Evolutionary conservation across 306 rosid genomes (phyloP).

Genomic region (Cicer cuneatum): DNA sequence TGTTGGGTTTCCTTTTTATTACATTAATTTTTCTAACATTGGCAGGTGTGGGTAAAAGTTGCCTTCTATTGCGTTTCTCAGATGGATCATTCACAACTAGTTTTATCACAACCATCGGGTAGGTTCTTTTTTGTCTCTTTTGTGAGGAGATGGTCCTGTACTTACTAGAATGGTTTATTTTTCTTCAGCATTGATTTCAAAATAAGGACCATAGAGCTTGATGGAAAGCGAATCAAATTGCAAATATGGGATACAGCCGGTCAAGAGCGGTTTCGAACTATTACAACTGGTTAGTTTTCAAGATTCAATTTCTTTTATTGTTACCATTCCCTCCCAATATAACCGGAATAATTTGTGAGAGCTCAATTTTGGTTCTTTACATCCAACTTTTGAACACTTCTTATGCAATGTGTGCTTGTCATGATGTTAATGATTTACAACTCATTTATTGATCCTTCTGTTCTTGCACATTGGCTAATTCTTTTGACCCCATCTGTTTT

Average conservation of each 20-base stretch:
- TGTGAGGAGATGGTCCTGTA: conserved; percentile 24
- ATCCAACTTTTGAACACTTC: conserved; percentile 18
- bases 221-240: conserved; percentile 87
- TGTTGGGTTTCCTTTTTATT: conserved; percentile 9
- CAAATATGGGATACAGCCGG: conserved; percentile 99
- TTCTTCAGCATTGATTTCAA: conserved; percentile 87
- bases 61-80: conserved; percentile 95
- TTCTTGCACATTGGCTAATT: conserved; percentile 20
- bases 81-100: conserved; percentile 97
- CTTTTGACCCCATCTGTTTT: not conserved
- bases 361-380: conserved; percentile 2
- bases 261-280: conserved; percentile 91
- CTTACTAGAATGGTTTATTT: conserved; percentile 40
- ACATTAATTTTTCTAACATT: conserved; percentile 43
- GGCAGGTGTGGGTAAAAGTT: conserved; percentile 98
- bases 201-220: conserved; percentile 97
- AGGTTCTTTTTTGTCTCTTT: conserved; percentile 43
- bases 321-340: not conserved
- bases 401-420: not conserved
- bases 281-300: conserved; percentile 83
- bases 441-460: conserved; percentile 7
- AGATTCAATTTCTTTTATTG: not conserved
- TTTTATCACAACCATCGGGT: conserved; percentile 97
- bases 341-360: not conserved
- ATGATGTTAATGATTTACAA: not conserved